Conservation (phyloP, 2,329 filamentous ascomycete genomes). For the Diplodia scrobiculata region DNA sequence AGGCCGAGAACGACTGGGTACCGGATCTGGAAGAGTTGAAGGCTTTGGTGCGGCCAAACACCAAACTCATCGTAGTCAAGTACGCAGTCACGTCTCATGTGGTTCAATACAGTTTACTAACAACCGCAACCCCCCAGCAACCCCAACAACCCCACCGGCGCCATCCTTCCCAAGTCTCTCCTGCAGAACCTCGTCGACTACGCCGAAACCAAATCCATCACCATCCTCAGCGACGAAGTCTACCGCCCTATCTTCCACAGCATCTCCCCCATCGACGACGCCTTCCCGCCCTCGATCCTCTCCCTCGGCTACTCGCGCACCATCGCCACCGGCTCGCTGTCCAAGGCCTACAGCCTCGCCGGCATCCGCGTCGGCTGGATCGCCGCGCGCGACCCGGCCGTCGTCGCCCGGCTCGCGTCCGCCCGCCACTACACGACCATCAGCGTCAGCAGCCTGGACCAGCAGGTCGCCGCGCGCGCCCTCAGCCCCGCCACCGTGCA, state of each 20-base stretch:
- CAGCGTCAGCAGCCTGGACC: conserved; percentile 79
- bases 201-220: conserved; percentile 59
- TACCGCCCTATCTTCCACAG: conserved; percentile 82
- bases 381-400: conserved; percentile 62
- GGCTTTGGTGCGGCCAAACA: conserved; percentile 65
- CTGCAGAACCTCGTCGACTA: conserved; percentile 65
- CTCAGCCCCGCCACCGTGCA: conserved; percentile 67
- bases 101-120: background rate
- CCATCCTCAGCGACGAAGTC: conserved; percentile 76
- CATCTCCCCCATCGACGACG: conserved; percentile 55
- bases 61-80: conserved; percentile 70
- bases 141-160: conserved; percentile 77
- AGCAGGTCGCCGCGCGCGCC: conserved; percentile 75
- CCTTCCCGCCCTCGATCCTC: conserved; percentile 67
- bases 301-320: conserved; percentile 71
- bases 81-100: conserved; percentile 30
- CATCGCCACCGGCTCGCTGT: conserved; percentile 77
- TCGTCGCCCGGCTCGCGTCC: conserved; percentile 65
- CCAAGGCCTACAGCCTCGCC: conserved; percentile 80
- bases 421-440: conserved; percentile 84
- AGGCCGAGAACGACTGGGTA: conserved; percentile 64
- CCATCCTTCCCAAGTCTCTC: conserved; percentile 62
- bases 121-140: conserved; percentile 56
- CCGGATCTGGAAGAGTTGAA: conserved; percentile 69
- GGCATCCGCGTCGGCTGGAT: conserved; percentile 84